These are phyloP conservation scores for Magnusiomyces paraingens DNA, from an alignment of 1,139 yeast species.

Conservation along the genomic window DNA sequence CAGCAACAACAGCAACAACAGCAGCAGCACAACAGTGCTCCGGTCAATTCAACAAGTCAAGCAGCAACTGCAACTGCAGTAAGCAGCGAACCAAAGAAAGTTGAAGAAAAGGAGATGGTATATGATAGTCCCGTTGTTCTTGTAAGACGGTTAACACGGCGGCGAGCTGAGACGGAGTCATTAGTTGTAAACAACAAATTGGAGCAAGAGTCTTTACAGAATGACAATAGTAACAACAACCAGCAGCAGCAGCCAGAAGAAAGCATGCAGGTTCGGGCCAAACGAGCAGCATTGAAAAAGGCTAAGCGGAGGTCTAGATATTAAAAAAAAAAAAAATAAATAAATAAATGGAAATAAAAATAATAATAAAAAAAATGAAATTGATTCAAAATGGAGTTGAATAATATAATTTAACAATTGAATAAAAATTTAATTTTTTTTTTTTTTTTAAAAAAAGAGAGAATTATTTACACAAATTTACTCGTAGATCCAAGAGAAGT, in stretches of 20 bases:
- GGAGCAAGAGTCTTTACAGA: not conserved
- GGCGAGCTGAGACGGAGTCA: not conserved
- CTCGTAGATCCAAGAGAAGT: conserved; percentile 90
- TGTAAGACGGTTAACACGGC: not conserved
- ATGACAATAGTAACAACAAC: not conserved
- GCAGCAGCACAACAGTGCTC: not conserved
- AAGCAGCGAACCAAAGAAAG: not conserved
- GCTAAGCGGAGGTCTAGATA: conserved; percentile 10
- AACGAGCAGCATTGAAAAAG: conserved; percentile 6
- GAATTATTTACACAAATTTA: conserved; percentile 36
- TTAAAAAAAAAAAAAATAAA: not conserved
- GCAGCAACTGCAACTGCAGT: not conserved
- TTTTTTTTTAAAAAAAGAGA: too few relatives aligned
- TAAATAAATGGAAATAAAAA: not conserved
- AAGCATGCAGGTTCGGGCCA: conserved; percentile 1
- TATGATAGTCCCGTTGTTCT: not conserved
- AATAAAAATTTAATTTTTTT: too few relatives aligned
- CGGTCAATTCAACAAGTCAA: not conserved
- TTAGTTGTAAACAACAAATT: not conserved
- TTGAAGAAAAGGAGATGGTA: not conserved
- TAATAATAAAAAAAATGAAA: too few relatives aligned
- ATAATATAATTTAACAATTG: too few relatives aligned
- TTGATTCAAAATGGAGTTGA: too few relatives aligned
- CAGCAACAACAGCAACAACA: too few relatives aligned
- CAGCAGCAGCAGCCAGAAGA: not conserved